Base-by-base conservation (phyloP, 2,329 filamentous ascomycete genomes). In the Colletotrichum godetiae region DNA sequence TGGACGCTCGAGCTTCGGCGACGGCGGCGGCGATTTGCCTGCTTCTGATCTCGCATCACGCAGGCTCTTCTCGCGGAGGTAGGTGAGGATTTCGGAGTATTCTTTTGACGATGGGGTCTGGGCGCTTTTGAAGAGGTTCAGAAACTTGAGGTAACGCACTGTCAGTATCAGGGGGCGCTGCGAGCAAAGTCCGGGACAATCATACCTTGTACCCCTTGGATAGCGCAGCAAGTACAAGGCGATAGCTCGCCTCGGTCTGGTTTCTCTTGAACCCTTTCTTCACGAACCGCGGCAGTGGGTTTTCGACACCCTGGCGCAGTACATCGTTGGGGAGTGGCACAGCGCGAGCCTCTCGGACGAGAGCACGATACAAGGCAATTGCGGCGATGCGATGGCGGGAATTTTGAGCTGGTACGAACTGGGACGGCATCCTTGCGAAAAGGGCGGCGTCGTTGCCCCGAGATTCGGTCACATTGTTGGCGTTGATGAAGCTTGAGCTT, bases 331-430 rank as follows among this genome's bases (percentile, higher is more conserved):
- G 87, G 1, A 94, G 82, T 1, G 87, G 83, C 42, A 93, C 82
- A 53, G 81, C 84, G 35, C 84, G 81, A 72, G 87, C 90, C 82
- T 90, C 88, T 74, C 86, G 86, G 65, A 95, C 83, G 68, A 96
- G 89, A 46, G 92, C 91, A 75, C 92, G 89, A 83, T 92, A 95
- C 61, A 96, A 90, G 63, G 93, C 92, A 75, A 94, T 87, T 79
- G 90, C 88, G 78, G 89, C 89, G 78, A 78, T 80, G 74, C 89
- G 86, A 78, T 91, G 89, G 74, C 87, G 86, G 77, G 87, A 86
- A 74, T 84, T 85, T 70, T 84, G 84, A 73, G 86, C 85, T 37
- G 89, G 87, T 56, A 88, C 75, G 70, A 88, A 87, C 46, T 65
- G 76, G 4, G 58, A 35, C 12, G 67, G 57, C 72, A 74, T 74